Base-by-base conservation (phyloP, 441 rosid genomes). In the Mallotus repandus region DNA sequence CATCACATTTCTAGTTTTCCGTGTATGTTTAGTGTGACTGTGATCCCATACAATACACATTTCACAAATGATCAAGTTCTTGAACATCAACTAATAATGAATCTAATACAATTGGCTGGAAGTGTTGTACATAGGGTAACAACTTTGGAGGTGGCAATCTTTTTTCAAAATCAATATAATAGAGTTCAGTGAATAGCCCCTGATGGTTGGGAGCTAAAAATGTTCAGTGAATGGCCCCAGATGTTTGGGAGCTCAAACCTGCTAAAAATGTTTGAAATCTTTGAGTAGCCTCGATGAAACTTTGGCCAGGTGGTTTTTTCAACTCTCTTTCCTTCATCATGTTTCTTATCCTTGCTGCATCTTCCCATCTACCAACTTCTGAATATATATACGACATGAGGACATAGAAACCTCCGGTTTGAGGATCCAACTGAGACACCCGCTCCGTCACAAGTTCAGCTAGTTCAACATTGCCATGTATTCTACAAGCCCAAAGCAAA, bases 401-500 rank as follows among this genome's bases (percentile, higher is more conserved):
- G 21, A 88, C 93, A 76, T 87, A 88, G 70, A 86, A 87, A 78
- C 29, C 77, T 89, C 87, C 55, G 73, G 79, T 74, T 81, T 77
- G 53, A 82, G 78, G 57, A 89, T 80, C 46, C 66, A 76, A 25
- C 79, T 69, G 15, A 86, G 88, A 72, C 86, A 59, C 69, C 85
- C 88, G 14, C 25, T 63, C 25, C 18, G 66, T 48, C 22, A 41
- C 66, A n/a, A 63, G 49, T 22, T 63, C 66, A 46, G 88, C 93
- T 53, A 89, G 63, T 76, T 87, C 83, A 12, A 84, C 85, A 62
- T 88, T 72, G 46, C 89, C 88, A 71, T 88, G 89, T 53, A 84
- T 80, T 86, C 91, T 82, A 76, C 95, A 89, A 68, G 91, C 89
- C 21, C 94, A 90, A 4, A 89, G 90, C 75, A 89, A 87, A 55